phyloP scores from a whole-genome alignment of 2,329 filamentous ascomycete genomes.

The Alternaria gansuensis region DNA sequence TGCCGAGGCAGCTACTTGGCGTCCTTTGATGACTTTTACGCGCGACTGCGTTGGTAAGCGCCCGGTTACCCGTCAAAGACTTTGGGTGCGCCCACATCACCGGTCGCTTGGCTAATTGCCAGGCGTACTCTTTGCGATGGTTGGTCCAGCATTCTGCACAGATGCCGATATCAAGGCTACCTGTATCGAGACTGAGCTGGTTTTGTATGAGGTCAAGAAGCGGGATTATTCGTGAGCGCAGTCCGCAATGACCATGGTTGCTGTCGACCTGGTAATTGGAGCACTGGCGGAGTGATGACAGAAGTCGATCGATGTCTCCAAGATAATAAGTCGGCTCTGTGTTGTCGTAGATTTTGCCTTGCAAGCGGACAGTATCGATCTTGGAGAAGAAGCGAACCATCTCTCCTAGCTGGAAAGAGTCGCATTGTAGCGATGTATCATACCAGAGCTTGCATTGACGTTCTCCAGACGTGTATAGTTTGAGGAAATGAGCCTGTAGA shows the following conservation, averaged over 20 bases:
- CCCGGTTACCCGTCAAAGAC: slow-evolving; percentile 31
- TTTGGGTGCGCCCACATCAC: slow-evolving; percentile 53
- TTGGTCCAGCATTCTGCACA: slow-evolving; percentile 58
- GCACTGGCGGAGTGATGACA: slow-evolving; percentile 70
- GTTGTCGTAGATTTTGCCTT: slow-evolving; percentile 54
- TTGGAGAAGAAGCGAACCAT: slow-evolving; percentile 75
- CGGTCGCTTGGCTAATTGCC: slow-evolving; percentile 57
- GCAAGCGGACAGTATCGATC: slow-evolving; percentile 68
- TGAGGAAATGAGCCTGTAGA: slow-evolving; percentile 72
- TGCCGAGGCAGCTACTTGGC: slow-evolving; percentile 44
- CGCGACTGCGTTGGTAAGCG: slow-evolving; percentile 21
- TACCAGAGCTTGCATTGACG: slow-evolving; percentile 78
- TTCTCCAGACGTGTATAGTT: slow-evolving; percentile 72
- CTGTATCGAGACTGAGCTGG: slow-evolving; percentile 47
- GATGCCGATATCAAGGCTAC: slow-evolving; percentile 54
- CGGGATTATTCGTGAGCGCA: slow-evolving; percentile 71
- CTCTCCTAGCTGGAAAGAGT: slow-evolving; percentile 80
- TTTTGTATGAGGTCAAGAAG: slow-evolving; percentile 70
- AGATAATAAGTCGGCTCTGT: slow-evolving; percentile 60
- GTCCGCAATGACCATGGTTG: slow-evolving; percentile 76
- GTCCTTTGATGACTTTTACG: slow-evolving; percentile 36
- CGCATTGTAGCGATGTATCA: slow-evolving; percentile 74
- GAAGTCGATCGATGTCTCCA: slow-evolving; percentile 68
- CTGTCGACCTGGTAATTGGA: slow-evolving; percentile 78
- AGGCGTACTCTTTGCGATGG: slow-evolving; percentile 54